These are phyloP conservation scores for Lactuca saligna DNA, from an alignment of 129 eudicot species.

Conservation along the genomic window DNA sequence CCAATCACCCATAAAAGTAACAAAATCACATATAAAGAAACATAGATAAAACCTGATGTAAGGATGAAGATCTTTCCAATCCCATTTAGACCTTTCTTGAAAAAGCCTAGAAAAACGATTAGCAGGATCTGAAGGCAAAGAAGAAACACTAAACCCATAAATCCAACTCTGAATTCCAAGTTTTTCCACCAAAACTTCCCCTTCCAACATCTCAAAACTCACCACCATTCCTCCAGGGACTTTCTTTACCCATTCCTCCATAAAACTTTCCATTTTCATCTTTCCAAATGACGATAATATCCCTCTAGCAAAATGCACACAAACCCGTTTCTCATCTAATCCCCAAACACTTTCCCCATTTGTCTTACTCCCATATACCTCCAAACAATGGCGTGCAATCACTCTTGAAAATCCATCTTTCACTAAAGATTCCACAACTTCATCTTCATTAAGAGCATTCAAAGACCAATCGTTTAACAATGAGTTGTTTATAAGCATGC, in stretches of 20 bases:
- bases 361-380: conserved; percentile 49
- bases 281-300: conserved; percentile 54
- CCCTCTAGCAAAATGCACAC: conserved; percentile 68
- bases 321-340: conserved; percentile 68
- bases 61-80: conserved; percentile 91
- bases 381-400: conserved; percentile 70
- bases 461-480: conserved; percentile 69
- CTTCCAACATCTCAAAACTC: conserved; percentile 81
- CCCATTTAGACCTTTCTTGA: conserved; percentile 78
- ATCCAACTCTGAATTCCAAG: conserved; percentile 74
- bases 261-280: conserved; percentile 68
- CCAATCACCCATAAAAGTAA: background rate
- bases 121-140: conserved; percentile 76
- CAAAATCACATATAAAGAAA: conserved; percentile 1
- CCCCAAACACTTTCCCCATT: conserved; percentile 44
- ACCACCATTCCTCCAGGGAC: conserved; percentile 66
- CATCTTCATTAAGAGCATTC: conserved; percentile 58
- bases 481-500: conserved; percentile 61
- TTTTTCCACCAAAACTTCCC: conserved; percentile 76
- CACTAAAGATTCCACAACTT: conserved; percentile 51
- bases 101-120: conserved; percentile 76
- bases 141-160: conserved; percentile 69
- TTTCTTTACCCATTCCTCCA: conserved; percentile 67
- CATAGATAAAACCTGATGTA: conserved; percentile 64
- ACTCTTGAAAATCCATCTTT: conserved; percentile 60